Evolutionary conservation across 139 green algal genomes (phyloP).

Genomic region (Auxenochlorella protothecoides): DNA sequence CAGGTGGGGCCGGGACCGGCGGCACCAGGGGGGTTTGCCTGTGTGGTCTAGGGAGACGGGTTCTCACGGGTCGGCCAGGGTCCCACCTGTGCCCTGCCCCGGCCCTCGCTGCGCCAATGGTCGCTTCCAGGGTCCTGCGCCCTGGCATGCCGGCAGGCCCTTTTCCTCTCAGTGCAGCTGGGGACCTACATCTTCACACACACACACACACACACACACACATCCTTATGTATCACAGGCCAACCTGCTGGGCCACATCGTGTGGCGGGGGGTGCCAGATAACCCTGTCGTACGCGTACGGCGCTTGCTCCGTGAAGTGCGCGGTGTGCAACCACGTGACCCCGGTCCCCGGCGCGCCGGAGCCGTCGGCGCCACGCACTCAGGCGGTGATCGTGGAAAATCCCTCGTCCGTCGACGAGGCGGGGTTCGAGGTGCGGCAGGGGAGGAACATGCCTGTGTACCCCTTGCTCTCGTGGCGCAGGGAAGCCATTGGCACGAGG

Average conservation of each 20-base stretch:
- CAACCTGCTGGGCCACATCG: slow-evolving; percentile 69
- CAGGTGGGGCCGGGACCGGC: slow-evolving; percentile 38
- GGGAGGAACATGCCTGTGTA: too few relatives aligned
- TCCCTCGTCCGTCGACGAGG: slow-evolving; percentile 53
- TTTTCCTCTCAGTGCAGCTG: too few relatives aligned
- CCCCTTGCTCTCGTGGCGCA: too few relatives aligned
- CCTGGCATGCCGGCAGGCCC: too few relatives aligned
- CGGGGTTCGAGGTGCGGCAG: slow-evolving; percentile 51
- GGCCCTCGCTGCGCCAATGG: too few relatives aligned
- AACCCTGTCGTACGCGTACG: slow-evolving; percentile 81
- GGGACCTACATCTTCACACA: too few relatives aligned
- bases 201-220: background rate
- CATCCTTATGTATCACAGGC: slow-evolving; percentile 17
- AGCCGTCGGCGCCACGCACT: background rate
- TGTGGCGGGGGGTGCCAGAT: slow-evolving; percentile 81
- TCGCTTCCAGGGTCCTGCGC: too few relatives aligned
- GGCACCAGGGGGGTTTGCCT: background rate
- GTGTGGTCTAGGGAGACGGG: too few relatives aligned
- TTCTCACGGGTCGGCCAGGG: background rate
- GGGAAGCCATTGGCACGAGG: too few relatives aligned
- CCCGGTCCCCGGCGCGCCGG: slow-evolving; percentile 6
- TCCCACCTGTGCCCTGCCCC: background rate
- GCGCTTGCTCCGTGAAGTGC: slow-evolving; percentile 86
- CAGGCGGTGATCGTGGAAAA: slow-evolving; percentile 78
- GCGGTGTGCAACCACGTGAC: slow-evolving; percentile 84